These are phyloP conservation scores for Dryas alaskensis DNA, from an alignment of 306 rosid genomes.

Conservation along the genomic window DNA sequence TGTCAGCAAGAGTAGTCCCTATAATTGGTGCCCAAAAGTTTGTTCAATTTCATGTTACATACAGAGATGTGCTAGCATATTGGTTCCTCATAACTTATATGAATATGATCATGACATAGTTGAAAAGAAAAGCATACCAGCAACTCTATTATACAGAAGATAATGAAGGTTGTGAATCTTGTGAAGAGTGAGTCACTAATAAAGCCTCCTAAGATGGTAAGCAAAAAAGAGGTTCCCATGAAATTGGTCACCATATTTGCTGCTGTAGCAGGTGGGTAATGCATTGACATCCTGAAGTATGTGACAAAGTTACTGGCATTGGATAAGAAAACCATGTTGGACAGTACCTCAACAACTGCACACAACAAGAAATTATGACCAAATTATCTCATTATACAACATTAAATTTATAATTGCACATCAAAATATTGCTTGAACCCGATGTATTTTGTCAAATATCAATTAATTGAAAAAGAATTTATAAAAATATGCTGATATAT, in stretches of 20 bases:
- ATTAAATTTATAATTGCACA: background rate
- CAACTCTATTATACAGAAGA: slow-evolving; percentile 20
- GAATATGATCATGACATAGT: no score
- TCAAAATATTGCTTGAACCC: background rate
- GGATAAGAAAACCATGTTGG: slow-evolving; percentile 26
- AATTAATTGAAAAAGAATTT: no score
- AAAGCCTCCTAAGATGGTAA: slow-evolving; percentile 41
- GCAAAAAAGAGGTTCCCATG: slow-evolving; percentile 34
- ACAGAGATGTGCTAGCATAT: no score
- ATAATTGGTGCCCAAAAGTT: background rate
- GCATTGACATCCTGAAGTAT: slow-evolving; percentile 34
- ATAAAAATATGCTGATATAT: no score
- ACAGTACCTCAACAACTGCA: slow-evolving; percentile 35
- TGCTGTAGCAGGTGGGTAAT: slow-evolving; percentile 35
- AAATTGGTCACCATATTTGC: slow-evolving; percentile 47
- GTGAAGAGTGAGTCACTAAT: slow-evolving; percentile 40
- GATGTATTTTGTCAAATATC: no score
- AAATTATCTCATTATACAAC: background rate
- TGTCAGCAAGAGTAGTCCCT: slow-evolving; percentile 33
- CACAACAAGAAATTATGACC: background rate
- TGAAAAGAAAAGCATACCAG: slow-evolving; percentile 12
- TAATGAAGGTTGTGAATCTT: slow-evolving; percentile 33
- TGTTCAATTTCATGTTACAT: background rate
- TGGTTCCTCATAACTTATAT: no score
- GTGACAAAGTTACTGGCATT: slow-evolving; percentile 32